A percentile compares a stretch with the other conserved stretches of the same genome.
Evolutionary conservation across 345 rosid species (phyloP).

Genomic region (Populus ilicifolia): DNA sequence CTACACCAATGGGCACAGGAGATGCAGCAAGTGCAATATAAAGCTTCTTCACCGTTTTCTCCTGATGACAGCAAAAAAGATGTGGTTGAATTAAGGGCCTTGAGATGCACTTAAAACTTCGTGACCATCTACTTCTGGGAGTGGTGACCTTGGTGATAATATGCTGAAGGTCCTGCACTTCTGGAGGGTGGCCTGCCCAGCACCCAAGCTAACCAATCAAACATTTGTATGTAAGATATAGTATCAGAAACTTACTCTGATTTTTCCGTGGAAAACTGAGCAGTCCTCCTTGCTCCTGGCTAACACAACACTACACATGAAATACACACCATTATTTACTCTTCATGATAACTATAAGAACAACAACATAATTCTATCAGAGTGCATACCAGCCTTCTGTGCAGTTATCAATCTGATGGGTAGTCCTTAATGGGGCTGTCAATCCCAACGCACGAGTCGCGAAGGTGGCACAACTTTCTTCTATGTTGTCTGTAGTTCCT

Average conservation of each 20-base stretch:
- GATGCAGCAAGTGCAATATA: slow-evolving; percentile 84
- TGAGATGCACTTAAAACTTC: slow-evolving; percentile 1
- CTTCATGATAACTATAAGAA: neutral
- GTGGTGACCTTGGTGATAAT: neutral
- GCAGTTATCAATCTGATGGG: slow-evolving; percentile 97
- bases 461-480: slow-evolving; percentile 92
- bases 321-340: slow-evolving; percentile 13
- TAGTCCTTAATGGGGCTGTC: slow-evolving; percentile 56
- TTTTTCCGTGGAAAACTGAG: slow-evolving; percentile 70
- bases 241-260: slow-evolving; percentile 49
- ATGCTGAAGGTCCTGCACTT: neutral
- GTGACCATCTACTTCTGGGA: neutral
- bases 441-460: slow-evolving; percentile 71
- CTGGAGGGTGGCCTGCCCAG: neutral
- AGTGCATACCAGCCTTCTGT: slow-evolving; percentile 82
- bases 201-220: neutral
- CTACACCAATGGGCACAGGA: slow-evolving; percentile 67
- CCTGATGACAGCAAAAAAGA: slow-evolving; percentile 32
- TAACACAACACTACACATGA: slow-evolving; percentile 64
- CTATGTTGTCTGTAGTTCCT: slow-evolving; percentile 86
- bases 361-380: neutral
- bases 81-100: neutral
- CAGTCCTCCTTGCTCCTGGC: slow-evolving; percentile 79
- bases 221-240: neutral
- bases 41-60: slow-evolving; percentile 77